Base-by-base conservation (phyloP, 768 basidiomycete species). In the Rhizopogon vesiculosus region DNA sequence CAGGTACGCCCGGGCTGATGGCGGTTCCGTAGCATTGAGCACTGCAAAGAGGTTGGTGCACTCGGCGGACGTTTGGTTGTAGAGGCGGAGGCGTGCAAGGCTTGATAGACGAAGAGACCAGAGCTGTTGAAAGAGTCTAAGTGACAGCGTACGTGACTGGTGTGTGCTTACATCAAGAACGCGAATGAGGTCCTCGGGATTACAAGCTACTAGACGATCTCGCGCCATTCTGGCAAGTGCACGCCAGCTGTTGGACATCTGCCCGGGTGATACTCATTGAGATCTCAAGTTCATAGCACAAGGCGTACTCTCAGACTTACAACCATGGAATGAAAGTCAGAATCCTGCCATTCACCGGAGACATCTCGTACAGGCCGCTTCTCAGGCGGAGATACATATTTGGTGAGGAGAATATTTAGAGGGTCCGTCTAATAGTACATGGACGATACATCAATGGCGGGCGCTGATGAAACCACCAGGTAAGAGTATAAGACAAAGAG, bases 201-300 rank as follows among this genome's bases (percentile, higher is more conserved):
- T 78, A 49, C 87, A 75, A 16, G 78, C 75, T 19, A 92, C 83
- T 53, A 93, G 80, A 33, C 84, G 77, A 67, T 93, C 91, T 64
- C 87, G 80, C 35, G 91, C 89, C 87, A 91, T 90, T 59, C 75
- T 79, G n/a, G 91, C 91, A 53, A 93, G 64, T 1, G 91, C 83
- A 52, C 91, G 78, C 91, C 91, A 93, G 65, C 86, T 90, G 62
- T 93, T 93, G 41, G 87, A 84, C 86, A 91, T 91, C 91, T 93
- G 25, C 16, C 41, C 45, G 42, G 29, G 51, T 57, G 50, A 45
- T 33, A 60, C 64, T 59, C 62, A 54, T 52, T 61, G 55, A 58
- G 51, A 68, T 59, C 46, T 61, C 31, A 25, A 15, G 12, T 13
- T 63, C 45, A 57, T 55, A 61, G 61, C 61, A 57, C 55, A 53